These are phyloP conservation scores for Cladosporium velox DNA, from an alignment of 2,329 filamentous ascomycete genomes.

Conservation along the genomic window DNA sequence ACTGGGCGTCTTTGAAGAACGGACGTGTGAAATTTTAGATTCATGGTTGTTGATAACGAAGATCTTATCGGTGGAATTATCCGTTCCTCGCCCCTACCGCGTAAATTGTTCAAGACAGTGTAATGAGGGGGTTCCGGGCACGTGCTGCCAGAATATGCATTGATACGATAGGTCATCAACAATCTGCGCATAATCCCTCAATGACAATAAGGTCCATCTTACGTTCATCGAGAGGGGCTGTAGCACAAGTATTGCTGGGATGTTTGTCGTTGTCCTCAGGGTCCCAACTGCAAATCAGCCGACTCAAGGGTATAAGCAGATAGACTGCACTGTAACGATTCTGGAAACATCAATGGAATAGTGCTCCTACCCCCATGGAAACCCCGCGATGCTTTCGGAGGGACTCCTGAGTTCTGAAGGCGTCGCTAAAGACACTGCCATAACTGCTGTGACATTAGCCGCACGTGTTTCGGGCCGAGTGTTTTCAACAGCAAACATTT, in stretches of 20 bases:
- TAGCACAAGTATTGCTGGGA: neutral
- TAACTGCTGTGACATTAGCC: neutral
- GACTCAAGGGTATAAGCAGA: neutral
- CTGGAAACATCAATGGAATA: neutral
- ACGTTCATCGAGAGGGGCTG: neutral
- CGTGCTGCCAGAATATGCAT: neutral
- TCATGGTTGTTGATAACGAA: neutral
- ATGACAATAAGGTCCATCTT: neutral
- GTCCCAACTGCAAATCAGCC: neutral
- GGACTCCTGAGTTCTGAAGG: neutral
- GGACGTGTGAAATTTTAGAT: constrained; percentile 70
- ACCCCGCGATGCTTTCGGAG: neutral
- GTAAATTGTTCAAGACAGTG: neutral
- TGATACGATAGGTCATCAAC: neutral
- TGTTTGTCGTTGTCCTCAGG: neutral
- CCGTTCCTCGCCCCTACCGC: neutral
- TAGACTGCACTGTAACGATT: no score
- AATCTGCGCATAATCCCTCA: neutral
- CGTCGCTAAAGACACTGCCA: neutral
- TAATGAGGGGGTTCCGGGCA: neutral
- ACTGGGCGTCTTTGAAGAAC: constrained; percentile 68
- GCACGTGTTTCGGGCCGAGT: neutral
- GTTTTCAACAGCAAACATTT: neutral
- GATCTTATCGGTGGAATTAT: neutral
- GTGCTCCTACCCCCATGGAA: neutral